Evolutionary conservation across 192 early-diverging fungal genomes (phyloP).

Genomic region (Podila clonocystis): DNA sequence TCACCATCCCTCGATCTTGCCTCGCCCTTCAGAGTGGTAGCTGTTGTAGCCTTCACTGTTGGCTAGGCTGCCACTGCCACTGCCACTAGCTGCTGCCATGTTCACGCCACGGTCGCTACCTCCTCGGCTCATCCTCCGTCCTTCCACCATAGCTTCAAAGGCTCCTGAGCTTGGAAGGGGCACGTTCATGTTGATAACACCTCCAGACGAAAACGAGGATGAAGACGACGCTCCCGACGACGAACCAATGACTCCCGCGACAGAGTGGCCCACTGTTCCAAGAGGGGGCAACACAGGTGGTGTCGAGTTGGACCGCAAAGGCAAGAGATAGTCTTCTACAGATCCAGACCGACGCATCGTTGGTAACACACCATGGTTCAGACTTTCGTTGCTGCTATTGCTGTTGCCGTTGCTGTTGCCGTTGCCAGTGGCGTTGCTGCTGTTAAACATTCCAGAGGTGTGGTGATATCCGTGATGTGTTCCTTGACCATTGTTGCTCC

Average conservation of each 20-base stretch:
- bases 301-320: neutral
- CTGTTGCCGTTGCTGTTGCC: neutral
- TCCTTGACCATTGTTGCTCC: neutral
- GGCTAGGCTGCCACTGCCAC: slow-evolving; percentile 20
- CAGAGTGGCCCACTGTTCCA: neutral
- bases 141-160: slow-evolving; percentile 30
- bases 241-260: neutral
- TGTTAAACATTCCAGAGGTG: neutral
- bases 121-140: slow-evolving; percentile 41
- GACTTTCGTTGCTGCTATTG: slow-evolving; percentile 2
- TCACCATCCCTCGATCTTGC: slow-evolving; percentile 37
- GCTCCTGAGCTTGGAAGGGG: slow-evolving; percentile 3
- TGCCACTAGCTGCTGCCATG: neutral
- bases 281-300: neutral
- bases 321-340: neutral
- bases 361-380: neutral
- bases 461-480: neutral
- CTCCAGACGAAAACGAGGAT: neutral
- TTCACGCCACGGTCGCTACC: slow-evolving; percentile 29
- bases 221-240: neutral
- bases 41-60: slow-evolving; percentile 31
- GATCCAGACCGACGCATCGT: slow-evolving; percentile 3
- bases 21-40: slow-evolving; percentile 38
- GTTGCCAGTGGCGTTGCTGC: too few relatives aligned
- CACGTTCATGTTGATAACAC: neutral